A percentile compares a stretch with the other conserved stretches of the same genome.
Evolutionary conservation across 2,329 filamentous ascomycete genomes (phyloP).

Genomic region (Fusarium sp.): DNA sequence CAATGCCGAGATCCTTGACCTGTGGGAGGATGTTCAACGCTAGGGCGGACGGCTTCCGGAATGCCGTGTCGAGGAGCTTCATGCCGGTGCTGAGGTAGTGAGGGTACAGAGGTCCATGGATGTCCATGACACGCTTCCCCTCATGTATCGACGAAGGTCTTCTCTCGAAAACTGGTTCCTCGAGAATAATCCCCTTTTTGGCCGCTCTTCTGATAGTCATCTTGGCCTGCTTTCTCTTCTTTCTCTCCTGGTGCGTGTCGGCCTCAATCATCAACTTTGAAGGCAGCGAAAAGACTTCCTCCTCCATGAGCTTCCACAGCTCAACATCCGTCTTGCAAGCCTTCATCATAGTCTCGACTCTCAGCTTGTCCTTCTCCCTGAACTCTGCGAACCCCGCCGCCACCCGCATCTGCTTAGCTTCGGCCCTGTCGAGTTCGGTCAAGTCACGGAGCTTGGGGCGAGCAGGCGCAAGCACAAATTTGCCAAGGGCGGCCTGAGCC

Average conservation of each 20-base stretch:
- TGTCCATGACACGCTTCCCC: conserved; percentile 59
- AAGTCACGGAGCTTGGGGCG: conserved; percentile 40
- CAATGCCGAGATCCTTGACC: conserved; percentile 75
- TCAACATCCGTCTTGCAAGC: conserved; percentile 69
- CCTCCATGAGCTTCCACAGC: conserved; percentile 75
- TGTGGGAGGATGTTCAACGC: conserved; percentile 72
- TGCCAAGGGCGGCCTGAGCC: conserved; percentile 53
- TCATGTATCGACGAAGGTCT: conserved; percentile 20
- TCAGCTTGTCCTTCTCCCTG: conserved; percentile 59
- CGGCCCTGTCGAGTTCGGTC: conserved; percentile 47
- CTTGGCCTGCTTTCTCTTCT: background rate
- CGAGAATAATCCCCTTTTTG: background rate
- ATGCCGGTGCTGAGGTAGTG: conserved; percentile 69
- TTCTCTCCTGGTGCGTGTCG: background rate
- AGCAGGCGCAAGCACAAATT: conserved; percentile 51
- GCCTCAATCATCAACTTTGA: conserved; percentile 58
- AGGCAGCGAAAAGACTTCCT: conserved; percentile 74
- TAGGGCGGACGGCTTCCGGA: conserved; percentile 68
- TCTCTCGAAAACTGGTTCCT: background rate
- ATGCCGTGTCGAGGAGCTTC: conserved; percentile 67
- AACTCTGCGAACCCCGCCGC: conserved; percentile 49
- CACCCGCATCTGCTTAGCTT: conserved; percentile 50
- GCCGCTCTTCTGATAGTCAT: background rate
- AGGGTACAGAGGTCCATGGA: conserved; percentile 75
- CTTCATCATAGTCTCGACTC: conserved; percentile 67